phyloP scores from a whole-genome alignment of 2,329 filamentous ascomycete species.

The Phialophora tarda region DNA sequence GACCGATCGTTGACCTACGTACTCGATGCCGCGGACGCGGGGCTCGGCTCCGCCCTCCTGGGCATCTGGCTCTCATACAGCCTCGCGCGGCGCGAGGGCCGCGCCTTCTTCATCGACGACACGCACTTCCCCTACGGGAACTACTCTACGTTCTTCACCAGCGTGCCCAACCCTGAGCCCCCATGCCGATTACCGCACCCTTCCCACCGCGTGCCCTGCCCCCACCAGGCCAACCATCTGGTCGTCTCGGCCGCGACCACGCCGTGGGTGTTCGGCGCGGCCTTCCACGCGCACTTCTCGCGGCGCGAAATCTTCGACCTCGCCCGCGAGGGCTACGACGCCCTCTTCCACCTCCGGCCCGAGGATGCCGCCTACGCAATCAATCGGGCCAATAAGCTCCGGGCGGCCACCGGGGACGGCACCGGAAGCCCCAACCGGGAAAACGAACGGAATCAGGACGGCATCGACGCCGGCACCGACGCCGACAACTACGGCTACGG shows the following conservation, averaged over 20 bases:
- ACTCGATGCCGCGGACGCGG: constrained; percentile 74
- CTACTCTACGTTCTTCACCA: constrained; percentile 73
- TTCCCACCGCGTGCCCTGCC: constrained; percentile 79
- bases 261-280: constrained; percentile 66
- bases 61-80: constrained; percentile 84
- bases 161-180: constrained; percentile 58
- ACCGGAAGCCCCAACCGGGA: not conserved
- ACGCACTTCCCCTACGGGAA: constrained; percentile 80
- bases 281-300: constrained; percentile 61
- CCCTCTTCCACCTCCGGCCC: constrained; percentile 71
- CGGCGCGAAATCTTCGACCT: constrained; percentile 70
- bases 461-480: constrained; percentile 38
- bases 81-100: constrained; percentile 72
- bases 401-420: constrained; percentile 32
- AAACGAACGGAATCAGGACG: constrained; percentile 37
- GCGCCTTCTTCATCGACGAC: constrained; percentile 85
- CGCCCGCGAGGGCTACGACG: constrained; percentile 72
- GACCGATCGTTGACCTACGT: constrained; percentile 76
- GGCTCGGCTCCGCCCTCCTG: constrained; percentile 77
- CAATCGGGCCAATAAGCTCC: constrained; percentile 63
- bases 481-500: not conserved
- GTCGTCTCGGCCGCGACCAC: constrained; percentile 74
- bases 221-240: constrained; percentile 74
- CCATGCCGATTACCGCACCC: constrained; percentile 73
- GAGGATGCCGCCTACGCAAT: constrained; percentile 71